These are phyloP conservation scores for Pachyrhizus erosus DNA, from an alignment of 306 rosid genomes.

Conservation along the genomic window DNA sequence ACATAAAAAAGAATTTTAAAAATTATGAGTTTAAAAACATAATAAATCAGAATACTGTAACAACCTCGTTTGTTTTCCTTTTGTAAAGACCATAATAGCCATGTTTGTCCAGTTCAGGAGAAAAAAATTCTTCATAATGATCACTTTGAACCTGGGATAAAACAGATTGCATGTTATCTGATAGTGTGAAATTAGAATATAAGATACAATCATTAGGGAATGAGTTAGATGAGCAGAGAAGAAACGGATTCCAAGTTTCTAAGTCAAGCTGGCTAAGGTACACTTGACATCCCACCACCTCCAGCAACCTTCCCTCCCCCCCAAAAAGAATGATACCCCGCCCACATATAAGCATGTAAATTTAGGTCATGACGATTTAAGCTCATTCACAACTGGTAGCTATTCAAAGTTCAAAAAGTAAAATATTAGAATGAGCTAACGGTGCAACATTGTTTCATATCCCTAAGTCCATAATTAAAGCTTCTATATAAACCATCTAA, in stretches of 20 bases:
- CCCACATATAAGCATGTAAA: neutral
- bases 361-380: neutral
- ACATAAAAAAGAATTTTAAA: neutral
- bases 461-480: slow-evolving; percentile 8
- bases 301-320: neutral
- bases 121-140: slow-evolving; percentile 88
- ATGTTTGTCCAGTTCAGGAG: slow-evolving; percentile 98
- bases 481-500: slow-evolving; percentile 8
- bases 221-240: neutral
- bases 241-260: neutral
- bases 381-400: slow-evolving; percentile 19
- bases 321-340: neutral
- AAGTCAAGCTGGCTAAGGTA: neutral
- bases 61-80: slow-evolving; percentile 95
- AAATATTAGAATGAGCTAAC: neutral
- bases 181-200: slow-evolving; percentile 22
- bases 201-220: neutral
- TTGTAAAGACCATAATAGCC: slow-evolving; percentile 92
- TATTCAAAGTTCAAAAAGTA: slow-evolving; percentile 5
- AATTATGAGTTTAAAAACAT: neutral
- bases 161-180: slow-evolving; percentile 30
- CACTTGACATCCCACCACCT: neutral
- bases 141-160: slow-evolving; percentile 82
- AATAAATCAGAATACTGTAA: slow-evolving; percentile 29
- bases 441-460: neutral